Evolutionary conservation across 768 basidiomycete species (phyloP), one percentile per base, ranked within the genome.

Genomic region (Leucogyrophana mollusca): DNA sequence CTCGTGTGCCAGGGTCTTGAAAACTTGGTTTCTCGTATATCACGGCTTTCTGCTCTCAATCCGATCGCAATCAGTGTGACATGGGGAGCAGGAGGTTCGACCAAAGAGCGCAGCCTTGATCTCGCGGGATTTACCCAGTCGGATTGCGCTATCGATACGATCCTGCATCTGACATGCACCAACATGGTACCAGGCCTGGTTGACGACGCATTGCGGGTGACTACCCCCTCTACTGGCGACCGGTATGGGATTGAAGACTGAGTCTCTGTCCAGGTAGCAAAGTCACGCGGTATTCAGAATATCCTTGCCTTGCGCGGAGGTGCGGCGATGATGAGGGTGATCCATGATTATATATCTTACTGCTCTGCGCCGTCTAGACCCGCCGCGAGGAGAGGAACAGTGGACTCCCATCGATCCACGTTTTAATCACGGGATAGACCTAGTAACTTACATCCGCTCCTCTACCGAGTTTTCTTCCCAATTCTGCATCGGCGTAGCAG

Each of bases 1-100:
- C 35, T 45, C 16, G 9, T 22, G 30, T 23, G 8, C 34, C 66
- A 94, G 83, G 95, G 95, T 40, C 90, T 96, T 58, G 83, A 89
- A 58, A 99, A 99, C 63, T 76, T 99, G 18, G 72, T 93, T 50
- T 74, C 90, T 40, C 90, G 96, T 36, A 90, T 98, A 53, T 79
- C 85, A 22, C 80, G 96, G 40, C 74, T 98, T 47, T 74, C 85
- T n/a, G 58, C 71, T 5, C 73, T 98, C 11, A 70, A 82, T 27
- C 93, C 94, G 5, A 73, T 94, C 5, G 94, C 89, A 18, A 78
- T 98, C 47, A 94, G 86, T 57, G 78, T 98, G 17, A 98, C 96
- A 57, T 98, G 96, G 96, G 96, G 96, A 35, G 95, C 96, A 0
- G 95, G 96, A 9, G 95, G 96, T 2, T 82, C 84, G 6, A 98